Evolutionary conservation across 768 basidiomycete species (phyloP).

Genomic region (Naganishia antarctica): DNA sequence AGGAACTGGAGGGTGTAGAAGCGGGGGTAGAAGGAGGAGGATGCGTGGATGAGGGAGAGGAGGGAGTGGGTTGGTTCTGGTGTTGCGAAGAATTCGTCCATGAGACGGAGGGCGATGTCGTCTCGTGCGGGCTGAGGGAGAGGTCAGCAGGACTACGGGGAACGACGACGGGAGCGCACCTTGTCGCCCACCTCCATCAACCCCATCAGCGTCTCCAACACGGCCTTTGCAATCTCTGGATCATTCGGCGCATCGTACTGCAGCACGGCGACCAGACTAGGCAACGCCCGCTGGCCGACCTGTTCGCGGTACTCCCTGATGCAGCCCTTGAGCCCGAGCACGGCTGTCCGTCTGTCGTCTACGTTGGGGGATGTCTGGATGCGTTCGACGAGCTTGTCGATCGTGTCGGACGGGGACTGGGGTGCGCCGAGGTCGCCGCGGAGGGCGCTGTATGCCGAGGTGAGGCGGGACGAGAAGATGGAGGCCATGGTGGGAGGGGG

Average conservation of each 20-base stretch:
- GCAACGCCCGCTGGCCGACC: constrained; percentile 71
- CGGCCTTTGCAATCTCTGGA: constrained; percentile 84
- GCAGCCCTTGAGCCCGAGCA: constrained; percentile 89
- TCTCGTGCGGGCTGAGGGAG: not conserved
- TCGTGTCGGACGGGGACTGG: constrained; percentile 69
- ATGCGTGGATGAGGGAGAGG: constrained; percentile 68
- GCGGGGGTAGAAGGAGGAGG: constrained; percentile 73
- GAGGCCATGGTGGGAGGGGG: constrained; percentile 33
- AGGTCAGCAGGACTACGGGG: too few species aligned
- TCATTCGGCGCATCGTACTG: constrained; percentile 86
- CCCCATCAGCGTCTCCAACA: constrained; percentile 77
- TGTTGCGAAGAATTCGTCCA: constrained; percentile 33
- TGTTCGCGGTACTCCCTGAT: constrained; percentile 82
- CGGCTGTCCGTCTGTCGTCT: constrained; percentile 85
- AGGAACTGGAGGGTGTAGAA: constrained; percentile 79
- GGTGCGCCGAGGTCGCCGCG: constrained; percentile 55
- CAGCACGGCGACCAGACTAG: constrained; percentile 72
- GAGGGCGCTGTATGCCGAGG: constrained; percentile 47
- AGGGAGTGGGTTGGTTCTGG: constrained; percentile 70
- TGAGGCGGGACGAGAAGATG: constrained; percentile 42
- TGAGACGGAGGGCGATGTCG: not conserved
- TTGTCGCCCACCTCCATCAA: constrained; percentile 68
- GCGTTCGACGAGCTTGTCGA: constrained; percentile 78
- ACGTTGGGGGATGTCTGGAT: constrained; percentile 83
- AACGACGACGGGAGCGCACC: constrained; percentile 17